Base-by-base conservation (phyloP, 2,329 filamentous ascomycete genomes). In the Sclerotinia nivalis region DNA sequence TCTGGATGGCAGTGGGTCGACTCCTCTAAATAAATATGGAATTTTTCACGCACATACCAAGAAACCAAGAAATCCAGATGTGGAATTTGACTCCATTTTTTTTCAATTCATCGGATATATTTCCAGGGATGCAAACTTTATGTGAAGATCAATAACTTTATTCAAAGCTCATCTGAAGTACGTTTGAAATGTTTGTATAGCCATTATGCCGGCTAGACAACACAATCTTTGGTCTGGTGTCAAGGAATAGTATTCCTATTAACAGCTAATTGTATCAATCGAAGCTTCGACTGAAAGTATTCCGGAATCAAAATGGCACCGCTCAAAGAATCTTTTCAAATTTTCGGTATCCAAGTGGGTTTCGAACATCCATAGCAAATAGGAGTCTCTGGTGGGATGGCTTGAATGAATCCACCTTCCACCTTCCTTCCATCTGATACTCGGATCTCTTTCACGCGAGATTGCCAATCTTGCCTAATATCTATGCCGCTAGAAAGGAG, bases 121-220 rank as follows among this genome's bases (percentile, higher is more conserved):
- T 12, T 40, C 18, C 6, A 15, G 62, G 47, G 34, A 54, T 66
- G 18, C 34, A 55, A 66, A 66, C 62, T 54, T 28, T 66, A 66
- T 28, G n/a, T 40, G 47, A 40, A 12, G 47, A 66, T 54, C 62
- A 50, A 37, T 22, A 66, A 47, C 47, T 43, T 25, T 66, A 28
- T 66, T 64, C 45, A 25, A 37, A 58, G 55, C 55, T 40, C 55
- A n/a, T 40, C 1, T 22, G 31, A 58, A 22, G 20, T 28, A 28
- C 52, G 18, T 55, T 28, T 31, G 52, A n/a, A 31, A 12, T 22
- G 12, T 55, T 22, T 31, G 22, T 45, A 13, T 18, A 43, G 15
- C 20, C 52, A 3, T 28, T 20, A 4, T 31, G 25, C 13, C 31
- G 25, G 52, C 52, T 31, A 55, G 15, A 55, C 8, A 31, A 9